Evolutionary conservation across 371 early-diverging fungal species (phyloP).

Genomic region (Saksenaea oblongispora): DNA sequence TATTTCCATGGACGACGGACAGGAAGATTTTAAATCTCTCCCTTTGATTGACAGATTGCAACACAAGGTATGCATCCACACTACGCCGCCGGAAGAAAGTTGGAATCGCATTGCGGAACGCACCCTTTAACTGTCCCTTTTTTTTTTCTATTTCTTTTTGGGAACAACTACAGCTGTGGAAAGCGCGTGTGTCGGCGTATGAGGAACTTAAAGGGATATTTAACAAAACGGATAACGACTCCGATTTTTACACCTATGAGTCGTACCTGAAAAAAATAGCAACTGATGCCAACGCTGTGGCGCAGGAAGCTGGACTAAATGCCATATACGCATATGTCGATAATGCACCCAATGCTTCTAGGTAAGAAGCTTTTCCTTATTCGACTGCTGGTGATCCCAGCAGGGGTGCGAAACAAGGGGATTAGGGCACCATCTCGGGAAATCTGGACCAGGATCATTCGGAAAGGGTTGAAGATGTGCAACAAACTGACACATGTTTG

Average conservation of each 20-base stretch:
- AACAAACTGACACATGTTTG: conserved; percentile 7
- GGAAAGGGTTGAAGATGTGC: background rate
- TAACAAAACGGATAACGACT: conserved; percentile 57
- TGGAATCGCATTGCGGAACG: conserved; percentile 3
- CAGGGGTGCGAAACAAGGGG: background rate
- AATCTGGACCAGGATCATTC: background rate
- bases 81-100: conserved; percentile 14
- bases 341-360: conserved; percentile 78
- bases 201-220: conserved; percentile 78
- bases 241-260: conserved; percentile 73
- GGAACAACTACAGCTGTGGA: conserved; percentile 78
- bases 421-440: background rate
- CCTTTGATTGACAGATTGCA: conserved; percentile 67
- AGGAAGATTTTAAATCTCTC: conserved; percentile 71
- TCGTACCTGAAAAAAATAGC: conserved; percentile 77
- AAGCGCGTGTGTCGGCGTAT: conserved; percentile 89
- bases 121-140: background rate
- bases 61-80: conserved; percentile 62
- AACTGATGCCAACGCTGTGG: conserved; percentile 87
- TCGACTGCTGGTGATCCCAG: background rate
- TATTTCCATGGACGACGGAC: conserved; percentile 28
- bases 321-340: conserved; percentile 78
- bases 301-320: conserved; percentile 86
- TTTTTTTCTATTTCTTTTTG: conserved; percentile 1
- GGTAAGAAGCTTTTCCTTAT: conserved; percentile 41